phyloP scores from a whole-genome alignment of 352 stramenopile species.

The Phytophthora niederhauseri region DNA sequence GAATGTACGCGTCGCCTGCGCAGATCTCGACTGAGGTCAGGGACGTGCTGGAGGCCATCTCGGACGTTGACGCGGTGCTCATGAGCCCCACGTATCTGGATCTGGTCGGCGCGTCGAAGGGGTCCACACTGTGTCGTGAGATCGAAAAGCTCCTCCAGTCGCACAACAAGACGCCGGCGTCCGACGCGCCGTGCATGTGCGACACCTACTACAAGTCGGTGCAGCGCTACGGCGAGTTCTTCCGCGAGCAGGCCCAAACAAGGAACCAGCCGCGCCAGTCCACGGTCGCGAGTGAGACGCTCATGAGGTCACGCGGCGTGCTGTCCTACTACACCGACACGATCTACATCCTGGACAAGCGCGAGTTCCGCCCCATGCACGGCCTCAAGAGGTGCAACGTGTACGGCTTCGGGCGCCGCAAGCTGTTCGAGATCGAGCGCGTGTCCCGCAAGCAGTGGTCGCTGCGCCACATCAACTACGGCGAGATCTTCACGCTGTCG shows the following conservation, averaged over 20 bases:
- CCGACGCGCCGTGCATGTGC: conserved; percentile 67
- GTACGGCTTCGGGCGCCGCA: conserved; percentile 75
- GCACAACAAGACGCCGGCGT: conserved; percentile 40
- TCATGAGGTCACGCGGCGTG: conserved; percentile 74
- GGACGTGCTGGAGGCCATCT: conserved; percentile 75
- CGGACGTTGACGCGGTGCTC: conserved; percentile 74
- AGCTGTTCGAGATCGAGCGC: conserved; percentile 81
- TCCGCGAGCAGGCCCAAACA: conserved; percentile 51
- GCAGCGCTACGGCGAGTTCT: conserved; percentile 73
- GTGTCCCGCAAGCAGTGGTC: conserved; percentile 78
- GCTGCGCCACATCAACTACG: conserved; percentile 61
- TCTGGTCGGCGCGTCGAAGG: conserved; percentile 61
- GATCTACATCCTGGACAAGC: conserved; percentile 84
- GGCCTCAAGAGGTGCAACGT: conserved; percentile 75
- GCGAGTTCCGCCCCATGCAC: conserved; percentile 65
- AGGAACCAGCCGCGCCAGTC: conserved; percentile 51
- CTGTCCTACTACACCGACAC: conserved; percentile 86
- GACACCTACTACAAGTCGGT: conserved; percentile 73
- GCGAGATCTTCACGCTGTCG: conserved; percentile 66
- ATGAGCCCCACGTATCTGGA: conserved; percentile 58
- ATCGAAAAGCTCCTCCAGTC: conserved; percentile 62
- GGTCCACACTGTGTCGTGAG: conserved; percentile 57
- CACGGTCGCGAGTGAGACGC: conserved; percentile 74
- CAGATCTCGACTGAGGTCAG: conserved; percentile 74
- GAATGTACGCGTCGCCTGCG: conserved; percentile 58